Evolutionary conservation across 768 basidiomycete species (phyloP), one percentile per base, ranked within the genome.

Genomic region (Russula brevipes): DNA sequence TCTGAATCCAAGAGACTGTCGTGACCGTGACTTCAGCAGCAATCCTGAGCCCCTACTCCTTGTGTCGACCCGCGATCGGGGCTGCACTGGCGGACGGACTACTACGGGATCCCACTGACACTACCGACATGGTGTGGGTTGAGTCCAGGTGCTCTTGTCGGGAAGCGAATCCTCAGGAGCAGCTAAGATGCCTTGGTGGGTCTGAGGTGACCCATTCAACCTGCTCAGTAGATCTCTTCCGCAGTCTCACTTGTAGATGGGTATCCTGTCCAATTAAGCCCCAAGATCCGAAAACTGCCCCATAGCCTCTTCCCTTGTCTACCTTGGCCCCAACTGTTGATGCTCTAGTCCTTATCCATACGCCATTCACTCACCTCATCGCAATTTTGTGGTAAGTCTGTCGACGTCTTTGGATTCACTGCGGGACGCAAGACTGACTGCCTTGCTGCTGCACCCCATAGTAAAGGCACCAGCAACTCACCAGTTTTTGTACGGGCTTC

Each of bases 401-500:
- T 69, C 66, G 73, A 78, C 67, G 68, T 70, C 42, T 67, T 70
- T 38, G 70, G 76, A 57, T 73, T 72, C 69, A 71, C 75, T 50
- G 77, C 77, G 2, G 80, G 79, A 38, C 80, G 80, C 73, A 77
- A 76, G 68, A 76, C 73, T 57, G 79, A 78, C 5, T 81, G 80
- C 14, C 11, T 11, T 5, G 41, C 41, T 42, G 12, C 11, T 11
- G 12, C 16, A 10, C 41, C 41, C 41, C 9, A 7, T 12, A 16
- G 41, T 10, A 16, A 8, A 67, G 72, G 77, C 53, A 71, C 68
- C 3, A 83, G 66, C 39, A 80, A 88, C 73, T 85, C 84, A 30
- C 72, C 78, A 5, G 85, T 87, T 69, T 88, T 72, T 89, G 87
- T 75, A 80, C 80, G 16, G 87, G 87, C 10, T 72, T 70, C 46